These are phyloP conservation scores for Pythium insidiosum DNA, from an alignment of 352 stramenopile species.

Conservation along the genomic window DNA sequence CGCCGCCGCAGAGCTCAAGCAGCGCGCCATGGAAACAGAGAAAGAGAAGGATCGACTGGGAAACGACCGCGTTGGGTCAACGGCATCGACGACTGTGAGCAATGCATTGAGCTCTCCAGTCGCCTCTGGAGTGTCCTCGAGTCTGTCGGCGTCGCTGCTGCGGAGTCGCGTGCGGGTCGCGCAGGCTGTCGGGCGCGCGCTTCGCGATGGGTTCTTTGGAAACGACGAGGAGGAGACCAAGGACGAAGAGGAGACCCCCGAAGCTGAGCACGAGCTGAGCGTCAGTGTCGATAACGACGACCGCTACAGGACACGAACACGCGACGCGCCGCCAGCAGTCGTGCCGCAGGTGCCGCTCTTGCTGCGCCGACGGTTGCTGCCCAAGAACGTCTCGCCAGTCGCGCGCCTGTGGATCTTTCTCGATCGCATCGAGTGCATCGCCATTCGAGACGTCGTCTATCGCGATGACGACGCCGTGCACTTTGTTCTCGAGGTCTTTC, in stretches of 20 bases:
- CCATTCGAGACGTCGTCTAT: conserved; percentile 39
- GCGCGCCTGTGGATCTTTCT: conserved; percentile 48
- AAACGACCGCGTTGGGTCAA: too few species aligned
- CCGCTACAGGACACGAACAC: conserved; percentile 1
- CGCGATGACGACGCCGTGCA: conserved; percentile 33
- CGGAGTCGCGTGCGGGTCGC: conserved; percentile 9
- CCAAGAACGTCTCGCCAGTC: conserved; percentile 43
- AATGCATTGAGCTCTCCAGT: too few species aligned
- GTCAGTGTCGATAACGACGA: conserved; percentile 9
- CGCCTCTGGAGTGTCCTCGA: too few species aligned
- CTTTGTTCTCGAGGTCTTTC: conserved; percentile 57
- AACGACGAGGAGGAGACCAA: neutral
- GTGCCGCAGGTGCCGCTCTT: conserved; percentile 26
- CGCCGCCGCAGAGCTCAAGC: too few species aligned
- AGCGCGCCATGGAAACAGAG: too few species aligned
- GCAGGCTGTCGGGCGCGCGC: conserved; percentile 3
- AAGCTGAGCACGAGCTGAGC: neutral
- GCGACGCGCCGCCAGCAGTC: neutral
- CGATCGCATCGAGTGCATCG: conserved; percentile 45
- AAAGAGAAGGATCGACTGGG: too few species aligned
- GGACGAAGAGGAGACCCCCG: neutral
- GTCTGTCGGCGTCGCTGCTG: neutral
- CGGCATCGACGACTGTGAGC: too few species aligned
- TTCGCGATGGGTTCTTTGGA: conserved; percentile 3
- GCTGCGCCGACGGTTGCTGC: conserved; percentile 27